Percentiles rank a stretch among this genome's conserved stretches.
Conservation (phyloP, 345 rosid genomes). For the Aegle marmelos region DNA sequence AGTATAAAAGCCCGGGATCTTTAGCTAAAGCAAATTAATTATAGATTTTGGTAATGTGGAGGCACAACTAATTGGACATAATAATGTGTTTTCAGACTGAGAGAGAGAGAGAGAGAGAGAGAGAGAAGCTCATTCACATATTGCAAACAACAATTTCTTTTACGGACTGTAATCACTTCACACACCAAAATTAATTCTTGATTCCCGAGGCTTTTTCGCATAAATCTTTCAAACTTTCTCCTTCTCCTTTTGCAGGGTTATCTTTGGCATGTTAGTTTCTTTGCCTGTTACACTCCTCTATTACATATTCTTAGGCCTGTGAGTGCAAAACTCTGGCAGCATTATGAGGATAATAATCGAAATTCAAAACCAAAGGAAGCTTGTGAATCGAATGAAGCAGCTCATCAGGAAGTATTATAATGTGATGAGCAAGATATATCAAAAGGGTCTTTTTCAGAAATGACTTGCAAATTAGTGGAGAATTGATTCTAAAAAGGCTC, state of each 20-base stretch:
- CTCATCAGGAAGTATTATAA: background rate
- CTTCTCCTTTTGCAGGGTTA: slow-evolving; percentile 51
- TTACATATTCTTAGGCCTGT: slow-evolving; percentile 58
- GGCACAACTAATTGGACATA: slow-evolving; percentile 6
- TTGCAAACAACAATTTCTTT: background rate
- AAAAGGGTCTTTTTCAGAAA: background rate
- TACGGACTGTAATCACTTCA: background rate
- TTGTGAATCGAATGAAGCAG: background rate
- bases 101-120: background rate
- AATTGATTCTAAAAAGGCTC: background rate
- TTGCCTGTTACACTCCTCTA: slow-evolving; percentile 72
- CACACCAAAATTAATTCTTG: background rate
- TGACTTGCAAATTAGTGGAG: slow-evolving; percentile 9
- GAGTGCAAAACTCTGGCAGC: slow-evolving; percentile 10
- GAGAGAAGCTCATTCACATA: background rate
- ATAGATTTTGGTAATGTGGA: slow-evolving; percentile 4
- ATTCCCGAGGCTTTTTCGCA: background rate
- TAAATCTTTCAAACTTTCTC: too few species aligned
- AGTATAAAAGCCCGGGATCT: background rate
- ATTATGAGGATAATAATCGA: background rate
- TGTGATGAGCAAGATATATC: background rate
- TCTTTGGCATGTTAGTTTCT: slow-evolving; percentile 82
- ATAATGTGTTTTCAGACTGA: background rate
- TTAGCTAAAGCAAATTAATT: background rate
- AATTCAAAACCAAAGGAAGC: background rate